Evolutionary conservation across 2,329 filamentous ascomycete species (phyloP), one percentile per base, ranked within the genome.

Genomic region (Bipolaris cookei): DNA sequence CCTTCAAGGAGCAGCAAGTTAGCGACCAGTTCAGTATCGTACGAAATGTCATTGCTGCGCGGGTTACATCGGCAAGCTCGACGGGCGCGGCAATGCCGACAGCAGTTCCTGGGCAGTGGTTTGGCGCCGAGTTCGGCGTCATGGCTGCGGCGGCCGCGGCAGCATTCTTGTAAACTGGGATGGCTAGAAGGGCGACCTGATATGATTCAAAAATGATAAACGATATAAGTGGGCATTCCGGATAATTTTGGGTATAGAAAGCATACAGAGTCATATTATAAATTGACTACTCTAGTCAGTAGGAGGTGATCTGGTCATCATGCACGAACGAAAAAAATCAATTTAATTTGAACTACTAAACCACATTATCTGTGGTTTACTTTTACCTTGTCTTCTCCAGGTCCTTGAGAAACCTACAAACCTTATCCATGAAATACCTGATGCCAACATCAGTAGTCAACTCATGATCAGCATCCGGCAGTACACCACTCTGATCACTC

Each of bases 1-100:
- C 58, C 21, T 73, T 72, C 53, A 73, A 73, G 61, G 71, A 73
- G 51, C 61, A 65, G 44, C 70, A 73, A 61, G 70, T 73, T 10
- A 48, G 47, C 10, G 66, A 71, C 43, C 67, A 73, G 59, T 73
- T 70, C 47, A 71, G 68, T 35, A 68, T 70, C 42, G 62, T 73
- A 7, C 60, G 66, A 50, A 61, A 53, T 3, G 59, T 72, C 1
- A 69, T 73, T 38, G 55, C 41, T 3, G 58, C 56, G 1, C 54
- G 62, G 23, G 52, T 57, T 39, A 68, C 64, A 16, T 38, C 47
- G 4, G 55, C 59, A 1, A 62, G 56, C 25, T 69, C 63, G 18
- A 62, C 60, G 18, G 65, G 56, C 7, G 67, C 58, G 7, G 67
- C 61, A 20, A 51, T 58, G 47, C 66, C 68, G 21, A 73, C 54